Conservation (phyloP, 176 grass and related monocot species). For the Aechmea fasciata region DNA sequence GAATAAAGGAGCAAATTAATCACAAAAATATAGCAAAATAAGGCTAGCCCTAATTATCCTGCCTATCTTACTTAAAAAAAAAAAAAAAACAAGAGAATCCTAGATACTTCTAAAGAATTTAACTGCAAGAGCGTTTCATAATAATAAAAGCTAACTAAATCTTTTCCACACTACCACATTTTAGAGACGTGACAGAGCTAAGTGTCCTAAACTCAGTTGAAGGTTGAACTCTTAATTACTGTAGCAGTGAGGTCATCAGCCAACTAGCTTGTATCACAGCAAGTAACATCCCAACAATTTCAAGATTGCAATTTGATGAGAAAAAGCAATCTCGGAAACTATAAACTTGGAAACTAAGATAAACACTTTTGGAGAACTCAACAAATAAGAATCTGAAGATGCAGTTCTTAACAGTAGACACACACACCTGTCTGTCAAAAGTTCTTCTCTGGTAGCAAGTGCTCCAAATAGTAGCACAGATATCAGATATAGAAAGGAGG, state of each 20-base stretch:
- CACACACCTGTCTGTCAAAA: constrained; percentile 75
- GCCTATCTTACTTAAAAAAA: too few species aligned
- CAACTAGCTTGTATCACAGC: too few species aligned
- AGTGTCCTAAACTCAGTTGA: too few species aligned
- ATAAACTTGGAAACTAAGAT: neutral
- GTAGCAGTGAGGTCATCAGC: too few species aligned
- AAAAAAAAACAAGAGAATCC: too few species aligned
- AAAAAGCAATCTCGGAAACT: neutral
- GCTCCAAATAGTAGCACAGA: constrained; percentile 90
- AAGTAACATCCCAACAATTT: neutral
- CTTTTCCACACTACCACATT: neutral
- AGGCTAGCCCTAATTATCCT: too few species aligned
- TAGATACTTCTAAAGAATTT: too few species aligned
- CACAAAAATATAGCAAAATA: too few species aligned
- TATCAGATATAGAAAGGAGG: constrained; percentile 74
- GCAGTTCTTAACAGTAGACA: constrained; percentile 12
- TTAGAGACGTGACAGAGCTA: too few species aligned
- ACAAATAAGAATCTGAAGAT: neutral
- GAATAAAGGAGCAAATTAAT: too few species aligned
- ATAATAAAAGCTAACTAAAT: neutral
- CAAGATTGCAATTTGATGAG: neutral
- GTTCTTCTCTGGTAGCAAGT: constrained; percentile 82
- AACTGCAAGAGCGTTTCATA: too few species aligned
- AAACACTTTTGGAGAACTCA: neutral
- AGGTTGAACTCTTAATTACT: too few species aligned